Base-by-base conservation (phyloP, 768 basidiomycete genomes). In the Leccinum longicurvipes region DNA sequence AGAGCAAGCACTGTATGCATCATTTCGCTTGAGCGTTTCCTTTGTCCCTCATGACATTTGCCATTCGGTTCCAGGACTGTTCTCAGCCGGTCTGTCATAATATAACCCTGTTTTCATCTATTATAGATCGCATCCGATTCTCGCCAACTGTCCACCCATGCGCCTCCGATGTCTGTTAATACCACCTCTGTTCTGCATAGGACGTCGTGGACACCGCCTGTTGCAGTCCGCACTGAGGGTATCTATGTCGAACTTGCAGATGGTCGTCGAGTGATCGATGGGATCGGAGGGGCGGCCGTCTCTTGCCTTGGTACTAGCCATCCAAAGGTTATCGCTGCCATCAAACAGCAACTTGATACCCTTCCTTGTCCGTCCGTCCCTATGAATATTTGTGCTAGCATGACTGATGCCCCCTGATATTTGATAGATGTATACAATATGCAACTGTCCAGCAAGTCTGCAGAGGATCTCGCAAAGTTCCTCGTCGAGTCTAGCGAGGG, bases 211-310 rank as follows among this genome's bases (percentile, higher is more conserved):
- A 77, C 66, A 27, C 89, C 86, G 10, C 88, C 87, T 14, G 74
- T 91, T 12, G 91, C 88, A 4, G 75, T 80, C 15, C 70, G 77
- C 12, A 87, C 76, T 3, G 72, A 87, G 61, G 91, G 91, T 17
- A 79, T 85, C 32, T 90, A 92, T 65, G 71, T 93, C 44, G 79
- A 80, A 21, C 78, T 93, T 7, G 82, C 86, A 60, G 83, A 84
- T 70, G 92, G 91, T 0, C 76, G 74, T 50, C 79, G 73, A 54
- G 66, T 93, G 28, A 78, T 93, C 61, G 92, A 95, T 72, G 89
- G 80, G 7, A 84, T 90, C 45, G 93, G 93, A 45, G 93, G 92
- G 27, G 91, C 91, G 6, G 91, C 93, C 10, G 93, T 95, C 27
- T 70, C 84, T 11, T 91, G 87, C 68, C 68, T 95, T 44, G 93